phyloP scores from a whole-genome alignment of 306 rosid genomes.

The Casuarina glauca region DNA sequence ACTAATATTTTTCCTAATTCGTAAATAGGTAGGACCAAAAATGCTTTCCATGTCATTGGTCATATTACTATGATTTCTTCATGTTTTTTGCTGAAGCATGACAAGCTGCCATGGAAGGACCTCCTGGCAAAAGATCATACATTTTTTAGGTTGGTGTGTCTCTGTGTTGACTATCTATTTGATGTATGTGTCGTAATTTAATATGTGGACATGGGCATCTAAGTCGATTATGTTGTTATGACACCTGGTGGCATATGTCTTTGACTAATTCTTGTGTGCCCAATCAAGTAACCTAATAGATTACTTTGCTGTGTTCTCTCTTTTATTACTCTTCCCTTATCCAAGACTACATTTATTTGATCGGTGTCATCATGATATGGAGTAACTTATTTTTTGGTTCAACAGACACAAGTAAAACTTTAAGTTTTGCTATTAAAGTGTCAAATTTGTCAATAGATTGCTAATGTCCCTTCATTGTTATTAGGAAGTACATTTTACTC shows the following conservation, averaged over 20 bases:
- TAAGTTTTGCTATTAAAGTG: not conserved
- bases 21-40: not conserved
- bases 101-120: not conserved
- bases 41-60: not conserved
- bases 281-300: not conserved
- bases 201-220: not conserved
- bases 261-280: not conserved
- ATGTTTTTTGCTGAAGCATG: not conserved
- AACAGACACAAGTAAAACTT: not conserved
- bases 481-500: not conserved
- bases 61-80: not conserved
- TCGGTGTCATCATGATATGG: not conserved
- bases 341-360: not conserved
- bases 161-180: not conserved
- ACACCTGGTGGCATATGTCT: not conserved
- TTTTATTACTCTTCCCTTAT: not conserved
- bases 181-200: not conserved
- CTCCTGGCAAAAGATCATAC: not conserved
- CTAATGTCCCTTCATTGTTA: not conserved
- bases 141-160: not conserved
- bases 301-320: not conserved
- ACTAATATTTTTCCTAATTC: too few species aligned
- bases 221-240: not conserved
- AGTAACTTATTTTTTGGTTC: not conserved
- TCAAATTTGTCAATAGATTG: not conserved